Evolutionary conservation across 495 filamentous ascomycete genomes (phyloP), one percentile per base, ranked within the genome.

Genomic region (Aspergillus sclerotiicarbonarius): DNA sequence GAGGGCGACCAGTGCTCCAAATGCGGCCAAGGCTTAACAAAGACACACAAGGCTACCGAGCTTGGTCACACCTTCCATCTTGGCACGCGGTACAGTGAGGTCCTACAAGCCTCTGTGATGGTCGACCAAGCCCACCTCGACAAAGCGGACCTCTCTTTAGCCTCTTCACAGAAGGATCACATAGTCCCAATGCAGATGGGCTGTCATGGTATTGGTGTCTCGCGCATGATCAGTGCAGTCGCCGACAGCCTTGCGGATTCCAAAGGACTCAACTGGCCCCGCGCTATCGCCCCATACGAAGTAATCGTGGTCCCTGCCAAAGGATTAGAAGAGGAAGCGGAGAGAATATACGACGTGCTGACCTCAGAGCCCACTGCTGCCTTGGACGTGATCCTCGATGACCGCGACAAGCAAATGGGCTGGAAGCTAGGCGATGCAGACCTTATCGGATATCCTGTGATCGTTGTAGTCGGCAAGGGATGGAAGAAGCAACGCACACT

Each of bases 41-140:
- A 74, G 18, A 76, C 87, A 7, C 84, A 88, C 44, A 84, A 78
- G 48, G 90, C 91, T 2, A 84, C 98, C 32, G 94, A 98, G 70
- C 79, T 98, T 0, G 94, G 91, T 10, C 94, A 98, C 69, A 97
- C 94, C 0, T 98, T 98, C 73, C 85, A 93, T 70, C 86, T 98
- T 2, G 92, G 93, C 16, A 93, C 90, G 1, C 82, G 92, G 29
- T 98, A 98, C 73, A 91, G 86, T 31, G 76, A 84, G 18, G 86
- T 90, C 0, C 77, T 98, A 4, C 70, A 82, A 21, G 89, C 90
- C 1, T 77, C 68, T 4, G 80, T 92, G 8, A 70, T 75, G 6
- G 66, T 74, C 6, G 72, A 74, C 37, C 53, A 62, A 7, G 54
- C 75, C 8, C 46, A 65, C 25, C 60, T 70, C 9, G 56, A 57